phyloP scores from a whole-genome alignment of 345 rosid species.

The Lepidium didymum region DNA sequence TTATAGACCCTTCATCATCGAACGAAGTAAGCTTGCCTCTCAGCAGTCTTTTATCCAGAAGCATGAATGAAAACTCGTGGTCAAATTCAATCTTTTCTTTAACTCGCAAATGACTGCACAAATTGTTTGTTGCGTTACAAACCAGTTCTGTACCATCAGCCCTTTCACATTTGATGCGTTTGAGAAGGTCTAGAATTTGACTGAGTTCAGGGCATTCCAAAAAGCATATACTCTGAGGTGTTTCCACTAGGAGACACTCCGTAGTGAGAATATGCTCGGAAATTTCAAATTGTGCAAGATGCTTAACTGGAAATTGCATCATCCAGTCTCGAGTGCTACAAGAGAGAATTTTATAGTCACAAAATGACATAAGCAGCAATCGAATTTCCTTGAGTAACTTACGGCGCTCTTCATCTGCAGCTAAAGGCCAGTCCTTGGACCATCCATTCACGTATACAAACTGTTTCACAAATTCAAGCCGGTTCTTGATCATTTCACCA shows the following conservation, averaged over 20 bases:
- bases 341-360: not conserved
- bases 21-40: too few species aligned
- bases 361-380: not conserved
- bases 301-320: not conserved
- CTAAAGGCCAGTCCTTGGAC: conserved; percentile 11
- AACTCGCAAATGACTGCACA: not conserved
- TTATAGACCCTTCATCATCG: conserved; percentile 18
- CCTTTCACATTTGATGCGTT: not conserved
- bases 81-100: conserved; percentile 20
- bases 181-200: not conserved
- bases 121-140: conserved; percentile 8
- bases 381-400: not conserved
- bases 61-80: conserved; percentile 3
- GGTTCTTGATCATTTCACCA: too few species aligned
- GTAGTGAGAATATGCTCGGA: not conserved
- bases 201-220: conserved; percentile 2
- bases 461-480: too few species aligned
- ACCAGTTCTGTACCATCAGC: conserved; percentile 9
- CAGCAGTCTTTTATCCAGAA: too few species aligned
- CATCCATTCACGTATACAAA: too few species aligned
- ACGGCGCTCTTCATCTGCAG: not conserved
- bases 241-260: not conserved
- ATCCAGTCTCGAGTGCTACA: conserved; percentile 4
- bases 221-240: too few species aligned
- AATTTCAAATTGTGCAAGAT: conserved; percentile 5